A percentile compares a stretch with the other conserved stretches of the same genome.
phyloP scores from a whole-genome alignment of 306 rosid genomes.

The Glycine tomentella region DNA sequence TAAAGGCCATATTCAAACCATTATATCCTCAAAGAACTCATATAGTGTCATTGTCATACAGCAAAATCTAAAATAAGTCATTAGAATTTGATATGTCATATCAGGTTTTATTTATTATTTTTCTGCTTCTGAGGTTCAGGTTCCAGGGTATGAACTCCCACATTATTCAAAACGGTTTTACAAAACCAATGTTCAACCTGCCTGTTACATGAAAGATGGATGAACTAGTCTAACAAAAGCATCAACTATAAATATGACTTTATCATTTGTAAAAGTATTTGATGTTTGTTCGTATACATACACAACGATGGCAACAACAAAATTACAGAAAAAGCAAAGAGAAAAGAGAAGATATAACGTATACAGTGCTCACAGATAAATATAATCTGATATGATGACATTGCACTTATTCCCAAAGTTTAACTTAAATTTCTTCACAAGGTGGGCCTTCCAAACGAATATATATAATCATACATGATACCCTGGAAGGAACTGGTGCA shows the following conservation, averaged over 20 bases:
- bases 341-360: neutral
- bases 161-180: slow-evolving; percentile 7
- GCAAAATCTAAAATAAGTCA: slow-evolving; percentile 6
- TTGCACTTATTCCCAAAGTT: slow-evolving; percentile 17
- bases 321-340: neutral
- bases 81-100: slow-evolving; percentile 1
- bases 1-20: neutral
- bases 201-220: neutral
- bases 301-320: neutral
- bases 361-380: slow-evolving; percentile 20
- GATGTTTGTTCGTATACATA: neutral
- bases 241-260: slow-evolving; percentile 19
- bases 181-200: slow-evolving; percentile 28
- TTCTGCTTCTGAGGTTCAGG: slow-evolving; percentile 1
- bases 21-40: neutral
- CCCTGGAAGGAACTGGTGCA: slow-evolving; percentile 56
- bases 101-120: neutral
- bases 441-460: slow-evolving; percentile 82
- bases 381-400: slow-evolving; percentile 29
- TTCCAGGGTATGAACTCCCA: slow-evolving; percentile 23
- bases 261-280: slow-evolving; percentile 4
- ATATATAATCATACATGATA: slow-evolving; percentile 82
- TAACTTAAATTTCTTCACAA: slow-evolving; percentile 43
- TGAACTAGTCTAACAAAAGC: neutral
- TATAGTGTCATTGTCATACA: neutral